These are phyloP conservation scores for Cutaneotrichosporon dermatis DNA, from an alignment of 1,284 basidiomycete species.

Conservation along the genomic window DNA sequence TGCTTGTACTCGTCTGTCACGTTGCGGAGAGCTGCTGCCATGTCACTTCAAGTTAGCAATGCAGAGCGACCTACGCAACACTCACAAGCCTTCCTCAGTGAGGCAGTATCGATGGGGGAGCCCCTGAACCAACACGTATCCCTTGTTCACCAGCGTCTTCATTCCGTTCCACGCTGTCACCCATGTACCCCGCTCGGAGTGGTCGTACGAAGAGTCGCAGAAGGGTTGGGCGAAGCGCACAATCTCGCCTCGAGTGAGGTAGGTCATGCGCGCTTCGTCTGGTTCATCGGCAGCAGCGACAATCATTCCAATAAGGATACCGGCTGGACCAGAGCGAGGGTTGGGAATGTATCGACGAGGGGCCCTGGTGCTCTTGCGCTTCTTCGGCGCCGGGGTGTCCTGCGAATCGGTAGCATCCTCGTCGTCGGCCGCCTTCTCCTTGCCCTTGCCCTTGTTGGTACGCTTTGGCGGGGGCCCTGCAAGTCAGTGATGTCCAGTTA, in stretches of 20 bases:
- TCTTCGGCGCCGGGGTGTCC: neutral
- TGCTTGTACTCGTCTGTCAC: slow-evolving; percentile 32
- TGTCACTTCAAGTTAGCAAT: slow-evolving; percentile 26
- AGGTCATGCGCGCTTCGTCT: slow-evolving; percentile 21
- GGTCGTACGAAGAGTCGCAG: slow-evolving; percentile 40
- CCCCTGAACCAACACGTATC: slow-evolving; percentile 41
- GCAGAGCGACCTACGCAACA: neutral
- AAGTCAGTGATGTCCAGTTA: neutral
- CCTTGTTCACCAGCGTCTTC: slow-evolving; percentile 43
- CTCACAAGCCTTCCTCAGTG: slow-evolving; percentile 47
- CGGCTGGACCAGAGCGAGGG: slow-evolving; percentile 40
- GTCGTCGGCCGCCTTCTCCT: neutral
- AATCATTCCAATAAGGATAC: slow-evolving; percentile 43
- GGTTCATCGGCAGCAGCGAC: slow-evolving; percentile 34
- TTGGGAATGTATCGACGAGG: slow-evolving; percentile 36
- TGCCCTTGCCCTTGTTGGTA: neutral
- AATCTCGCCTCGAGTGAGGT: slow-evolving; percentile 42
- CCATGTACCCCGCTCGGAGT: slow-evolving; percentile 39
- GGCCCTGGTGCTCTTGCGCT: neutral
- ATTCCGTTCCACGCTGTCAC: slow-evolving; percentile 45
- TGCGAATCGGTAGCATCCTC: neutral
- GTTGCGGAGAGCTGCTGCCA: slow-evolving; percentile 32
- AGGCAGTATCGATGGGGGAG: slow-evolving; percentile 44
- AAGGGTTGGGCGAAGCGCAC: slow-evolving; percentile 36
- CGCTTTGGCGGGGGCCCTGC: neutral